Evolutionary conservation across 257 asterid genomes (phyloP).

Genomic region (Apocynum venetum): DNA sequence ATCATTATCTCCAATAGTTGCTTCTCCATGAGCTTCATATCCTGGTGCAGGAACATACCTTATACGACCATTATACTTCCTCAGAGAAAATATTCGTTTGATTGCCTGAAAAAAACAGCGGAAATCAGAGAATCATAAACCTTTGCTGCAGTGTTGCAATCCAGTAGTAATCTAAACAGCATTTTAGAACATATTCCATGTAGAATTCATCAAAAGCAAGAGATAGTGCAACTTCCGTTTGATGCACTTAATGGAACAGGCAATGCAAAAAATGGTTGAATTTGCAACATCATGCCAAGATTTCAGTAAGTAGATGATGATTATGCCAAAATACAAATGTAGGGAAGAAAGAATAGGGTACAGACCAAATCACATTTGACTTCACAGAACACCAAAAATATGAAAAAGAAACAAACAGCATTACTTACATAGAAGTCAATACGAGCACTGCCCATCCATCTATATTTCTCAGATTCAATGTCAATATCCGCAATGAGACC

Average conservation of each 20-base stretch:
- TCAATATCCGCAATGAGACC: constrained; percentile 97
- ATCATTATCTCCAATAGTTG: constrained; percentile 39
- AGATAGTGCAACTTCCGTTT: neutral
- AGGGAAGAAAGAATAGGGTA: neutral
- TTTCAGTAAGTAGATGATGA: neutral
- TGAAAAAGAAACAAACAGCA: constrained; percentile 1
- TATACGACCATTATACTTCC: constrained; percentile 76
- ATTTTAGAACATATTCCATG: neutral
- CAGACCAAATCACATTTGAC: neutral
- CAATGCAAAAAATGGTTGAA: neutral
- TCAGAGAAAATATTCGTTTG: constrained; percentile 61
- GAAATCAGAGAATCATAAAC: neutral
- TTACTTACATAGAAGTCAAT: constrained; percentile 84
- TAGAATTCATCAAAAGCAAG: neutral
- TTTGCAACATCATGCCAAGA: neutral
- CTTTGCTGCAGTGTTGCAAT: neutral
- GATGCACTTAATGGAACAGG: neutral
- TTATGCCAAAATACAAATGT: neutral
- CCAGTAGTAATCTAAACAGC: neutral
- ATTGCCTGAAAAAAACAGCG: constrained; percentile 54
- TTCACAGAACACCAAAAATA: neutral
- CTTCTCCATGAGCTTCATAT: constrained; percentile 51
- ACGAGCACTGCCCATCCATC: constrained; percentile 99
- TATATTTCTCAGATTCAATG: constrained; percentile 91
- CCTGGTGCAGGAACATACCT: constrained; percentile 77